A percentile compares a stretch with the other conserved stretches of the same genome.
These are phyloP conservation scores for Chrysoporthe puriensis DNA, from an alignment of 2,329 filamentous ascomycete species.

Conservation along the genomic window DNA sequence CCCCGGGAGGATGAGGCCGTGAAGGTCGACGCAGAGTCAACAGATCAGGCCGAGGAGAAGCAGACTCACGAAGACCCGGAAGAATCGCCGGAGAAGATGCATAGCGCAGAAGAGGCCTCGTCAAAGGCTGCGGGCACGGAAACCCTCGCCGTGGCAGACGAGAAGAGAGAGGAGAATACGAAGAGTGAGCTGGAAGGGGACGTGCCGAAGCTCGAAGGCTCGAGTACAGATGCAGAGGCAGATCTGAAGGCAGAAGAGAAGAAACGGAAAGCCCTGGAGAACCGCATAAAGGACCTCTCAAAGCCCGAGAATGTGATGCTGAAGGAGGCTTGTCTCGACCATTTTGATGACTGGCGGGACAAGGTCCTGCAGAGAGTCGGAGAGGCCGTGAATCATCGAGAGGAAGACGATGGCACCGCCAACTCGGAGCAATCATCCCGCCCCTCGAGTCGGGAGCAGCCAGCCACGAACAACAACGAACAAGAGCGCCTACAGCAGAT, in stretches of 20 bases:
- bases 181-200: neutral
- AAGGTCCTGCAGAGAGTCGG: constrained; percentile 70
- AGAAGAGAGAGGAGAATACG: no score
- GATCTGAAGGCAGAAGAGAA: constrained; percentile 17
- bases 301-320: constrained; percentile 41
- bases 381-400: constrained; percentile 61
- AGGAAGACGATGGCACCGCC: constrained; percentile 50
- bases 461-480: constrained; percentile 41
- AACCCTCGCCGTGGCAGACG: neutral
- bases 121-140: neutral
- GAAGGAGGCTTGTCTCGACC: constrained; percentile 60
- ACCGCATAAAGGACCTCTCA: constrained; percentile 28
- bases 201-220: neutral
- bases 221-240: neutral
- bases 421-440: constrained; percentile 51
- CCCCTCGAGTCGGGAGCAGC: constrained; percentile 46
- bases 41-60: neutral
- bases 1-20: constrained; percentile 6
- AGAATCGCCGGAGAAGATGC: neutral
- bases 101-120: neutral
- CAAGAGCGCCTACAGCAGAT: constrained; percentile 51
- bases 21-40: neutral
- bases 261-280: constrained; percentile 24
- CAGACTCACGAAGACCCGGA: neutral
- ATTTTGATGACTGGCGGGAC: constrained; percentile 79